Evolutionary conservation across 257 asterid genomes (phyloP).

Genomic region (Solanum rostratum): DNA sequence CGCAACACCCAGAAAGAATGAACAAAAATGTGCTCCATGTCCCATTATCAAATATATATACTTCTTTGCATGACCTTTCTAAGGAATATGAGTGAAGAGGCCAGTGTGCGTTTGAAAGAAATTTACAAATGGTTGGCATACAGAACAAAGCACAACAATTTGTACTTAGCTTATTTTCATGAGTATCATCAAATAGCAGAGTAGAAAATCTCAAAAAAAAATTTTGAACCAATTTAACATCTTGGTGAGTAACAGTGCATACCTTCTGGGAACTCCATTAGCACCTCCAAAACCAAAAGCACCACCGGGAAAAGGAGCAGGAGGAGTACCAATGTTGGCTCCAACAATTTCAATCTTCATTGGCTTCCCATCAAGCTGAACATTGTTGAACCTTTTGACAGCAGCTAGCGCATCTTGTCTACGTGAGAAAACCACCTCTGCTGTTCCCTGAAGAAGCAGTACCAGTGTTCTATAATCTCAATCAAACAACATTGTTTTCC

Average conservation of each 20-base stretch:
- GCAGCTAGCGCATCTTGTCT: constrained; percentile 51
- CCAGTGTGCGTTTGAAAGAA: background rate
- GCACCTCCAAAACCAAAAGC: constrained; percentile 23
- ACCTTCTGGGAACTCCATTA: constrained; percentile 33
- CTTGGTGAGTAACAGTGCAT: background rate
- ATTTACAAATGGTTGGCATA: background rate
- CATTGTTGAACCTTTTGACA: constrained; percentile 51
- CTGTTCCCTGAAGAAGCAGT: constrained; percentile 64
- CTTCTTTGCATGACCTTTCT: background rate
- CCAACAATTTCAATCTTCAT: constrained; percentile 59
- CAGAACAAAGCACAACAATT: background rate
- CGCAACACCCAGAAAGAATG: background rate
- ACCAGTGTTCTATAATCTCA: background rate
- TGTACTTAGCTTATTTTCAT: background rate
- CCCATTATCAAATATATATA: background rate
- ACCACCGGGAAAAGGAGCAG: constrained; percentile 9
- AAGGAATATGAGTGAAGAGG: background rate
- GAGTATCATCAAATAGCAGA: background rate
- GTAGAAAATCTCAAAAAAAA: background rate
- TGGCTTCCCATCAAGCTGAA: constrained; percentile 66
- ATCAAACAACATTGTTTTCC: background rate
- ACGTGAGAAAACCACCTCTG: constrained; percentile 64
- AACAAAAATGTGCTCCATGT: background rate
- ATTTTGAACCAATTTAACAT: background rate
- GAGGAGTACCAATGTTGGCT: constrained; percentile 26